Base-by-base conservation (phyloP, 768 basidiomycete genomes). In the Brasilioporus rufonigricans region DNA sequence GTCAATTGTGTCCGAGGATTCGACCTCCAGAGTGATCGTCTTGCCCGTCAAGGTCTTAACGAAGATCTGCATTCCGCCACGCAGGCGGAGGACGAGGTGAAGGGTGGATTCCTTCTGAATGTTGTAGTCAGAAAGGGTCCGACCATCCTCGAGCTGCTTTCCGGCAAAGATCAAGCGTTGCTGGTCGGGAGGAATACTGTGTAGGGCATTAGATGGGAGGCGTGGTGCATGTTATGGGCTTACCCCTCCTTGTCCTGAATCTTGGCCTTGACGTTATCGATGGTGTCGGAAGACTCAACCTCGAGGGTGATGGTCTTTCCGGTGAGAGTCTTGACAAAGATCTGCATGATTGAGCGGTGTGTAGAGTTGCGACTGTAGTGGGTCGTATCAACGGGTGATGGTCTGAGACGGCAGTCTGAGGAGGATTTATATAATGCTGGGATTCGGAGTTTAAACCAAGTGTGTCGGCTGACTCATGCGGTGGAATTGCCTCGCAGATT, bases 131-230 rank as follows among this genome's bases (percentile, higher is more conserved):
- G 88, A 89, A 1, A 93, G 78, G 4, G 90, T 96, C 46, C 93
- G 86, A 4, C 94, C 94, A 65, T 97, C 94, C 71, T 96, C 93
- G 26, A 97, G 83, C 71, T 95, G 93, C 76, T 96, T 95, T 56
- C 93, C 93, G 44, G 93, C 93, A 60, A 95, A 96, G 77, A 96
- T 96, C n/a, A 96, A 75, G 59, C 94, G 92, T 68, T 95, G 92
- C 64, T 93, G 93, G 74, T 93, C 91, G 24, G 92, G 93, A 21
- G 88, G 87, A 55, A 90, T 90, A 14, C 84, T 65, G n/a, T 1
- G 5, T 19, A n/a, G 1, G 3, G 16, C 4, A 29, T 65, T 23
- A 65, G 60, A 54, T 3, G 2, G 3, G 16, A 5, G 11, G 3
- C 18, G 5, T 8, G 10, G 16, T 1, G 21, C 3, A 24, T 3